Conservation (phyloP, 2,329 filamentous ascomycete genomes). For the Fusarium pseudonygamai region DNA sequence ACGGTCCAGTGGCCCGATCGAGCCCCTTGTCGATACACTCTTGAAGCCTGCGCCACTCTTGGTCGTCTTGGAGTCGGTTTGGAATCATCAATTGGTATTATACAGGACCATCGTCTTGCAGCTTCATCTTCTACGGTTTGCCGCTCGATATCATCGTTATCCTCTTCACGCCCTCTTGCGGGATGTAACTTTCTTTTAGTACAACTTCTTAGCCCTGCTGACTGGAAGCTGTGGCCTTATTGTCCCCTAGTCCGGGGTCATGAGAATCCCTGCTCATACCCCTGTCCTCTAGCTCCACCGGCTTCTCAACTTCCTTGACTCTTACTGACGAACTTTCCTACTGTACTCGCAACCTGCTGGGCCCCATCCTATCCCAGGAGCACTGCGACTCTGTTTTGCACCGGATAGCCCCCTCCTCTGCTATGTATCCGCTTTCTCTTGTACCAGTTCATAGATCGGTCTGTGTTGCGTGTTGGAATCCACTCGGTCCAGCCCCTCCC, state of each 20-base stretch:
- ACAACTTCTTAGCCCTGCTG: conserved; percentile 35
- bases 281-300: conserved; percentile 30
- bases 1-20: conserved; percentile 43
- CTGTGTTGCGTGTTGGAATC: conserved; percentile 40
- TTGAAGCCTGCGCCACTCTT: conserved; percentile 42
- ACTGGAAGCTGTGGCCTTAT: conserved; percentile 40
- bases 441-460: conserved; percentile 43
- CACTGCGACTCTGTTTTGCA: conserved; percentile 41
- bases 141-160: conserved; percentile 10
- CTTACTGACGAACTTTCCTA: conserved; percentile 37
- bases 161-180: neutral
- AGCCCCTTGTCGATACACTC: conserved; percentile 43
- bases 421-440: conserved; percentile 29
- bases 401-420: conserved; percentile 28
- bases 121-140: conserved; percentile 16
- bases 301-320: conserved; percentile 40
- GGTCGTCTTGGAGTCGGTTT: conserved; percentile 40
- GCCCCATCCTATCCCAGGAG: conserved; percentile 34
- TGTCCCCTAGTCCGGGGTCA: conserved; percentile 40
- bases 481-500: conserved; percentile 42
- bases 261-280: conserved; percentile 23
- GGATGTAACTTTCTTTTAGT: conserved; percentile 14
- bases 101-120: conserved; percentile 30
- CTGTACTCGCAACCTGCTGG: conserved; percentile 34
- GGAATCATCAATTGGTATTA: conserved; percentile 20